phyloP scores from a whole-genome alignment of 345 rosid species.

The Populus ilicifolia region DNA sequence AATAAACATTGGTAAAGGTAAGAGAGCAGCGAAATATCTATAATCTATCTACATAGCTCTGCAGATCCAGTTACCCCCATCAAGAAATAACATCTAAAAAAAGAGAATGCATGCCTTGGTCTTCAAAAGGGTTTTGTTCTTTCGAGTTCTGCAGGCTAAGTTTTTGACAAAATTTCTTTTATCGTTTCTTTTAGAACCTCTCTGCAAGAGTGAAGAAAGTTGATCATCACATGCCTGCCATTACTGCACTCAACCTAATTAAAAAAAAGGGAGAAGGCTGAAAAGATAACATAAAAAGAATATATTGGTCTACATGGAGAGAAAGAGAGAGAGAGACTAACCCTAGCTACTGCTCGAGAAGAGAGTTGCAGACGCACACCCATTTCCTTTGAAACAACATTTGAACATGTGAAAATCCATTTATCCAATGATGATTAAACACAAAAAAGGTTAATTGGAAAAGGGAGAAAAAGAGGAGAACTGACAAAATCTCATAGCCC shows the following conservation, averaged over 20 bases:
- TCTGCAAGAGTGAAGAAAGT: background rate
- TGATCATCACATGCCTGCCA: background rate
- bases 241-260: background rate
- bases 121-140: background rate
- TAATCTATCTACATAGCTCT: background rate
- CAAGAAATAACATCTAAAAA: background rate
- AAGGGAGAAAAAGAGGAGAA: background rate
- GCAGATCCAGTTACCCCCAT: background rate
- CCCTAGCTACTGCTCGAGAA: background rate
- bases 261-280: background rate
- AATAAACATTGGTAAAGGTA: background rate
- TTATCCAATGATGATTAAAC: background rate
- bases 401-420: background rate
- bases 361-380: background rate
- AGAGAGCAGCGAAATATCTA: background rate
- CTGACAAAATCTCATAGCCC: slow-evolving; percentile 1
- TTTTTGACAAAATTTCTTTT: background rate
- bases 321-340: background rate
- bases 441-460: background rate
- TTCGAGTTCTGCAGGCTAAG: background rate
- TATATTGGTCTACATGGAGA: background rate
- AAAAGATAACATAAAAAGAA: background rate
- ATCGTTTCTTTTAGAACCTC: background rate
- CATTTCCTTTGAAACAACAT: background rate
- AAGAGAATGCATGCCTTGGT: background rate